Evolutionary conservation across 202 grass and related monocot species (phyloP).

Genomic region (Saccharum hybrid): DNA sequence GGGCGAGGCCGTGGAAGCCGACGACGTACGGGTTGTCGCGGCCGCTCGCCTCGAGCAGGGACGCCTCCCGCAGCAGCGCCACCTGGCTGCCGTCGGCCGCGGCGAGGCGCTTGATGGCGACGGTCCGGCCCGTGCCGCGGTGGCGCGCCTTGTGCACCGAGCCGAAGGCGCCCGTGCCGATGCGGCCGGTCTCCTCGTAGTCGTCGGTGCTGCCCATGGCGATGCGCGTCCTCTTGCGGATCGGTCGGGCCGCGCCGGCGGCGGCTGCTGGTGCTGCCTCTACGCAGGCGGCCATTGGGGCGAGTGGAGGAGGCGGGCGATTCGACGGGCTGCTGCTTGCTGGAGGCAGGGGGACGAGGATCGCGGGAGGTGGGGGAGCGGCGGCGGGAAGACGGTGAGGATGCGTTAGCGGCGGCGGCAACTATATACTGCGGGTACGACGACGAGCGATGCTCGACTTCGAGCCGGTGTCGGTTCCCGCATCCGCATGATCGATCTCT

Average conservation of each 20-base stretch:
- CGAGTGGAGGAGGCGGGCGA: background rate
- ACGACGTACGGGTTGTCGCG: background rate
- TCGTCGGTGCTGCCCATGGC: background rate
- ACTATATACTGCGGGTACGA: background rate
- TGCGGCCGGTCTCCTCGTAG: background rate
- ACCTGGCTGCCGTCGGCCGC: background rate
- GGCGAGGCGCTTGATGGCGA: constrained; percentile 1
- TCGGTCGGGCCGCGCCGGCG: background rate
- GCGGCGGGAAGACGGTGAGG: background rate
- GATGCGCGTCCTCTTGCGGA: background rate
- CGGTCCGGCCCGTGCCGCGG: background rate
- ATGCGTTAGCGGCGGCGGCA: background rate
- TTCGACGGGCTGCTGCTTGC: background rate
- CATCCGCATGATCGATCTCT: background rate
- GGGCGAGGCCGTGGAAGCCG: background rate
- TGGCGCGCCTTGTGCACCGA: background rate
- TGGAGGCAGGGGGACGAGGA: background rate
- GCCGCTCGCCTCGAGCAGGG: background rate
- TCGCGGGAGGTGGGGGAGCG: background rate
- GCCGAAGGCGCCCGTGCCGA: background rate
- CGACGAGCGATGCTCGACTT: background rate
- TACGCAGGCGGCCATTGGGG: background rate
- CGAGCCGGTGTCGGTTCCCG: background rate
- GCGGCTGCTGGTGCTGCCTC: background rate
- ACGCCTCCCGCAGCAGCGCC: background rate